Conservation (phyloP, 106 monocot species). For the Hemerocallis citrina region DNA sequence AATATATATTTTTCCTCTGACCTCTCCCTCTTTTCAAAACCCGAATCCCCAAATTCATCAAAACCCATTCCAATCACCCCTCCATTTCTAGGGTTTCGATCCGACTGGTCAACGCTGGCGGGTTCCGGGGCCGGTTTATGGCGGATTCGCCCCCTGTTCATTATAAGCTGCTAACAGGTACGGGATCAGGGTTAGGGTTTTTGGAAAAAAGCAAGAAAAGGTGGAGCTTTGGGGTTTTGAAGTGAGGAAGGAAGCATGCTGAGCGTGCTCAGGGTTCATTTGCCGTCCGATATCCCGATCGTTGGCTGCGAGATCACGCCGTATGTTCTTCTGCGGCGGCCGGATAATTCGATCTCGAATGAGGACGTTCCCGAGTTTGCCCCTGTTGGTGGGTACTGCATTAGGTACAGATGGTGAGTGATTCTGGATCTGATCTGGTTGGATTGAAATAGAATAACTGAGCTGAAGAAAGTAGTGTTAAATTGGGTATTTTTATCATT, state of each 20-base stretch:
- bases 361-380: slow-evolving; percentile 45
- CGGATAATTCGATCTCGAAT: slow-evolving; percentile 28
- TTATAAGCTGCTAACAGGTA: neutral
- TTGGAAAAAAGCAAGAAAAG: neutral
- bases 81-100: slow-evolving; percentile 3
- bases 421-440: neutral
- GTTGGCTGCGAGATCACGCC: slow-evolving; percentile 86
- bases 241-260: slow-evolving; percentile 38
- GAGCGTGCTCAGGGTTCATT: slow-evolving; percentile 62
- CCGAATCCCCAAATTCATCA: neutral
- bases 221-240: neutral
- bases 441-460: too few species aligned
- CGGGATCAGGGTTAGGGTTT: slow-evolving; percentile 5
- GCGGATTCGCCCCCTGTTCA: slow-evolving; percentile 16
- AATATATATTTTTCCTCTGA: neutral
- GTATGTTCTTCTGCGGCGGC: slow-evolving; percentile 46
- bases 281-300: slow-evolving; percentile 70
- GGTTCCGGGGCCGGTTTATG: slow-evolving; percentile 21
- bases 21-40: neutral
- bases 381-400: slow-evolving; percentile 45
- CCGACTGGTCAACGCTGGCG: slow-evolving; percentile 24
- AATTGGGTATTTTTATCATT: too few species aligned
- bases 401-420: slow-evolving; percentile 63
- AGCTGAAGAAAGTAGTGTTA: too few species aligned
- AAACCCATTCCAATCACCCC: neutral